A percentile compares a stretch with the other conserved stretches of the same genome.
These are phyloP conservation scores for Globisporangium radiosum DNA, from an alignment of 352 stramenopile genomes.

Conservation along the genomic window DNA sequence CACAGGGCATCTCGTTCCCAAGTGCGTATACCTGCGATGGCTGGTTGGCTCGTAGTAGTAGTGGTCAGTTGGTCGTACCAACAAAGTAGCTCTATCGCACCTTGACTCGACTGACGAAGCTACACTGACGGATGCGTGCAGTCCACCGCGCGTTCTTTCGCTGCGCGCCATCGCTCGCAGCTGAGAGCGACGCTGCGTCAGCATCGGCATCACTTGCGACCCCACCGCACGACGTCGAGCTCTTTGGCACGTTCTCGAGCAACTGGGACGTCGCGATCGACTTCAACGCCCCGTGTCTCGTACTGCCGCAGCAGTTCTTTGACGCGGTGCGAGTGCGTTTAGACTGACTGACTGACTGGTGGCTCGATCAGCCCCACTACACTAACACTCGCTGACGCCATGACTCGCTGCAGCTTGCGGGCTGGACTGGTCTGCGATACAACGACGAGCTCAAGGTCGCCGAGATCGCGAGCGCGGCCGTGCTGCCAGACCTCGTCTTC, in stretches of 20 bases:
- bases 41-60: too few relatives aligned
- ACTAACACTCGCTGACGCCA: neutral
- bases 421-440: slow-evolving; percentile 41
- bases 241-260: slow-evolving; percentile 49
- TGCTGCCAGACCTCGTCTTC: slow-evolving; percentile 38
- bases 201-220: neutral
- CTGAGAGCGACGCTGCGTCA: slow-evolving; percentile 1
- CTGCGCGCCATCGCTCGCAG: slow-evolving; percentile 8
- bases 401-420: slow-evolving; percentile 27
- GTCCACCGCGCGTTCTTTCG: slow-evolving; percentile 39
- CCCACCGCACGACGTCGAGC: slow-evolving; percentile 11
- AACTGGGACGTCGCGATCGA: slow-evolving; percentile 58
- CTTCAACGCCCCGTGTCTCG: slow-evolving; percentile 51
- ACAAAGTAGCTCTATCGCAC: too few relatives aligned
- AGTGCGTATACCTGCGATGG: slow-evolving; percentile 18
- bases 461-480: slow-evolving; percentile 18
- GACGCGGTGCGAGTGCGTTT: slow-evolving; percentile 23
- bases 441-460: slow-evolving; percentile 39
- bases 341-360: too few relatives aligned
- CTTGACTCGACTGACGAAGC: too few relatives aligned
- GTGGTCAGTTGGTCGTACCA: too few relatives aligned
- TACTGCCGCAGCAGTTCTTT: slow-evolving; percentile 57
- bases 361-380: too few relatives aligned
- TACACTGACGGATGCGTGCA: slow-evolving; percentile 5
- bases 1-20: slow-evolving; percentile 47